Percentiles rank a stretch among this genome's conserved stretches.
Evolutionary conservation across 345 rosid genomes (phyloP).

Genomic region (Syzygium jambos): DNA sequence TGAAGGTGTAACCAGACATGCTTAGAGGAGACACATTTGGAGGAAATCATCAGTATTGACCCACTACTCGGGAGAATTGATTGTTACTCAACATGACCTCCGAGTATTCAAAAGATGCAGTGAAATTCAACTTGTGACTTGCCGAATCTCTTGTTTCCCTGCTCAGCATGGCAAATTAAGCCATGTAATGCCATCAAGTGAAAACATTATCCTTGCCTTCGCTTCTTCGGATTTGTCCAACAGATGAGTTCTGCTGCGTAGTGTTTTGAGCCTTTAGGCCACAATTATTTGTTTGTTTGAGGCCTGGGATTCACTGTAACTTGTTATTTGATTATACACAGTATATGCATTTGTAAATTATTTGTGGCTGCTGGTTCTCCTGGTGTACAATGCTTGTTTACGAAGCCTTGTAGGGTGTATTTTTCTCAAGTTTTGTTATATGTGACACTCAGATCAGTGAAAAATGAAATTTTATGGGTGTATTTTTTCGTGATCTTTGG

Average conservation of each 20-base stretch:
- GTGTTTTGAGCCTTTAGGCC: neutral
- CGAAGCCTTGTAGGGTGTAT: neutral
- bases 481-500: neutral
- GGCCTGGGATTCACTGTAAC: neutral
- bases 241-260: neutral
- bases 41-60: neutral
- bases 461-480: neutral
- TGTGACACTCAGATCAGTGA: neutral
- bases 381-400: neutral
- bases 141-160: neutral
- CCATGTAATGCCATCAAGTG: neutral
- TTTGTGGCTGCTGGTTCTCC: neutral
- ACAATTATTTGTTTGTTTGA: neutral
- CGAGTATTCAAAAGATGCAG: neutral
- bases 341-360: neutral
- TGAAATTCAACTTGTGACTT: neutral
- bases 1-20: slow-evolving; percentile 5
- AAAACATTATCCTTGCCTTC: neutral
- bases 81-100: neutral
- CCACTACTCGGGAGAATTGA: neutral
- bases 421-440: neutral
- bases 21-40: neutral
- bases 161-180: neutral
- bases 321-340: neutral
- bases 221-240: neutral